Evolutionary conservation across 2,329 filamentous ascomycete species (phyloP), one percentile per base, ranked within the genome.

Genomic region (Alternaria metachromatica): DNA sequence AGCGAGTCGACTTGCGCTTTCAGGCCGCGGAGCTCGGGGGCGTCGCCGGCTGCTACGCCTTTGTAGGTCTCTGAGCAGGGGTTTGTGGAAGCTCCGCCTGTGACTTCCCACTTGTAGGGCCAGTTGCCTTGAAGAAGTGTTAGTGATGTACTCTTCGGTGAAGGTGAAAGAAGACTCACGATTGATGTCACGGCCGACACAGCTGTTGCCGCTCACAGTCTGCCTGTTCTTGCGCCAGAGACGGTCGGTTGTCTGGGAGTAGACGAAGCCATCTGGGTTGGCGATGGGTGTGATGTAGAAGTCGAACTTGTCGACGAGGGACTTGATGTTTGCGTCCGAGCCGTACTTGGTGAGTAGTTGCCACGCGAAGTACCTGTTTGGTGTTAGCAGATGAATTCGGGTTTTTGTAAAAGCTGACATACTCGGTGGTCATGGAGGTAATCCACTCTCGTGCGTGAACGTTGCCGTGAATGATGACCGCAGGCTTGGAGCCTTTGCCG

Each of bases 1-100:
- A 88, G 75, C 18, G 64, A 44, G 48, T 76, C 70, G 21, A 78
- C 69, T 49, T 85, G 84, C 2, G 81, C 76, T 4, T 80, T 80
- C 7, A 90, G 77, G 20, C 70, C 78, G 10, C 67, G 66, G 60
- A 73, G 75, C 67, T 80, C 78, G 15, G 79, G 76, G 5, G 75
- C 61, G 50, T 79, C 77, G n/a, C 72, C 72, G 2, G 75, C 70
- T 10, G 73, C 72, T 15, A 65, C 65, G 44, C 78, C 78, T 64
- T 77, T 78, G 73, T 77, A 80, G 11, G 73, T 77, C 64, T 80
- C 77, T 2, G 76, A 73, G 67, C 79, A 80, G 18, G 79, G 79
- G 66, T 69, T 72, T 2, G 78, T 80, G 13, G 76, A 79, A 2
- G 79, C 76, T 28, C 79, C 78, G 15, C 72, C 73, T 15, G 76